Percentiles rank a stretch among this genome's conserved stretches.
Conservation (phyloP, 192 early-diverging fungal genomes). For the Helicostylum pulchrum region DNA sequence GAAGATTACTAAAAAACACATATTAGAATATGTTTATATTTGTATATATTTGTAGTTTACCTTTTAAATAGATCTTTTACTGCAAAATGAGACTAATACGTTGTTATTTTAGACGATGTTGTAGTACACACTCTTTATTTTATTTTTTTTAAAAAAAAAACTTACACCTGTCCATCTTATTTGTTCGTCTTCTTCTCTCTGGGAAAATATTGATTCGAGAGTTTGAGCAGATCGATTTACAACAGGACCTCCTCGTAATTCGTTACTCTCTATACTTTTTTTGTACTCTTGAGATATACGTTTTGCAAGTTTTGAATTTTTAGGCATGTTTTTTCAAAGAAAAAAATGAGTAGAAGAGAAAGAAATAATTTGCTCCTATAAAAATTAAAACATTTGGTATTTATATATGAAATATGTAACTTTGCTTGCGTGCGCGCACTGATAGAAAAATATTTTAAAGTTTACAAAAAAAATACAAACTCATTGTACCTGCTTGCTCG, state of each 20-base stretch:
- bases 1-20: neutral
- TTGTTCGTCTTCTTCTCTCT: conserved; percentile 27
- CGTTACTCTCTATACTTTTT: neutral
- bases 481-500: no score
- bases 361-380: neutral
- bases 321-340: neutral
- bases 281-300: neutral
- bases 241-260: neutral
- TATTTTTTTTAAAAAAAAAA: conserved; percentile 2
- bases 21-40: neutral
- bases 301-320: no score
- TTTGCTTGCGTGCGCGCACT: no score
- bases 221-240: conserved; percentile 16
- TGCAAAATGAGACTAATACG: conserved; percentile 28
- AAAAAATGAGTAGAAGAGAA: neutral
- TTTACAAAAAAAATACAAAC: no score
- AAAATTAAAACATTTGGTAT: neutral
- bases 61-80: conserved; percentile 19
- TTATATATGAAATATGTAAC: no score
- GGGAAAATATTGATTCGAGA: conserved; percentile 9
- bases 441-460: no score
- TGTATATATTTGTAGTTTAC: conserved; percentile 1
- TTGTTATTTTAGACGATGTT: neutral
- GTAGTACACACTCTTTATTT: neutral
- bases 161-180: conserved; percentile 21